phyloP scores from a whole-genome alignment of 2,329 filamentous ascomycete species.

The Penicillium brevicompactum region DNA sequence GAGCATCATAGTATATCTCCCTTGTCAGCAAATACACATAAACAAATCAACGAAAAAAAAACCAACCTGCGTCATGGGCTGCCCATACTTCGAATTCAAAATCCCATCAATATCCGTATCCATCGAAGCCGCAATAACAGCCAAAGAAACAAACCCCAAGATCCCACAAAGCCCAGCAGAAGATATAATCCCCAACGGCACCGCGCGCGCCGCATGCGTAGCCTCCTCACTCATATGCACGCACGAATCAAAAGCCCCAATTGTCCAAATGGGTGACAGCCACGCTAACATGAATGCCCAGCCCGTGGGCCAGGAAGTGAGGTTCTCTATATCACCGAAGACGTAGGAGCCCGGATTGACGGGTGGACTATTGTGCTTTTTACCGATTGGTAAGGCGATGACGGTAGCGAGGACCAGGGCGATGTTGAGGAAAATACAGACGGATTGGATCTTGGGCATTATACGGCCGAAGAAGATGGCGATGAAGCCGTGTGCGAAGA shows the following conservation, averaged over 20 bases:
- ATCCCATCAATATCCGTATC: conserved; percentile 54
- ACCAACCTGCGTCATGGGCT: conserved; percentile 57
- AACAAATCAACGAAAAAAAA: not conserved
- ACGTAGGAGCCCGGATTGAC: conserved; percentile 39
- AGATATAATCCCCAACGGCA: conserved; percentile 41
- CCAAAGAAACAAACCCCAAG: conserved; percentile 60
- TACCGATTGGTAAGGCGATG: conserved; percentile 55
- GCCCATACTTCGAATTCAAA: conserved; percentile 55
- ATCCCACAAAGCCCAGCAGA: conserved; percentile 37
- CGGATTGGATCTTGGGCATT: conserved; percentile 60
- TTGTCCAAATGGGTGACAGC: conserved; percentile 65
- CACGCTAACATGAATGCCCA: conserved; percentile 64
- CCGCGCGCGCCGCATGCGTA: conserved; percentile 60
- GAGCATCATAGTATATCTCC: conserved; percentile 62
- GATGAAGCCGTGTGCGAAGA: conserved; percentile 56
- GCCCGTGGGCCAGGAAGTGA: conserved; percentile 60
- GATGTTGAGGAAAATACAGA: conserved; percentile 57
- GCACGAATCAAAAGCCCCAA: conserved; percentile 57
- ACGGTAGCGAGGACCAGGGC: conserved; percentile 56
- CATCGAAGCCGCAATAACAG: conserved; percentile 62
- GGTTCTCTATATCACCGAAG: conserved; percentile 59
- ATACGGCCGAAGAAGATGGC: conserved; percentile 55
- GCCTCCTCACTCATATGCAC: conserved; percentile 65
- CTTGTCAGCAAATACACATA: not conserved
- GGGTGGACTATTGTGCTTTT: conserved; percentile 20